Evolutionary conservation across 805 yeast genomes (phyloP).

Genomic region (Torulaspora delbrueckii): DNA sequence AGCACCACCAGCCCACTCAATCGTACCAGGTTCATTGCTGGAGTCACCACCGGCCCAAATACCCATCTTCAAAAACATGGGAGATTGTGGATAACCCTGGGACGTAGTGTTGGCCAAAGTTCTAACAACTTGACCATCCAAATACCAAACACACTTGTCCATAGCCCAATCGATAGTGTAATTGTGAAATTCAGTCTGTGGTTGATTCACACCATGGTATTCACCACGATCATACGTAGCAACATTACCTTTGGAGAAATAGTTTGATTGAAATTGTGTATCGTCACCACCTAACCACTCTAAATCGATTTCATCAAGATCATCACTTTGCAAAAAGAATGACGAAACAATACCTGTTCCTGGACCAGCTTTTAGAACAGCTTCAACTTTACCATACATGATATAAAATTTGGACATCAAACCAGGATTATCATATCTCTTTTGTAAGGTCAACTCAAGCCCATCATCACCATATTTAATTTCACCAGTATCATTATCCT

Average conservation of each 20-base stretch:
- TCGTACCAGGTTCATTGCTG: slow-evolving; percentile 58
- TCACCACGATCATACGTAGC: slow-evolving; percentile 76
- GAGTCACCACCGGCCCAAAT: slow-evolving; percentile 84
- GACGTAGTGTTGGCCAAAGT: slow-evolving; percentile 49
- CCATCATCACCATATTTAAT: slow-evolving; percentile 54
- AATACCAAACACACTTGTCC: slow-evolving; percentile 58
- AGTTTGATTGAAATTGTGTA: slow-evolving; percentile 71
- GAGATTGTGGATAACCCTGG: slow-evolving; percentile 86
- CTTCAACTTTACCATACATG: slow-evolving; percentile 85
- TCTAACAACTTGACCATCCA: slow-evolving; percentile 69
- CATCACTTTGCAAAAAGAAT: slow-evolving; percentile 76
- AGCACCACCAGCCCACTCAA: slow-evolving; percentile 77
- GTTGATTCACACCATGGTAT: slow-evolving; percentile 52
- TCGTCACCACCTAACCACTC: slow-evolving; percentile 85
- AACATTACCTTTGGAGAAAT: slow-evolving; percentile 75
- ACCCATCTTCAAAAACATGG: slow-evolving; percentile 68
- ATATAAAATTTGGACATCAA: slow-evolving; percentile 73
- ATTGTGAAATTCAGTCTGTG: slow-evolving; percentile 60
- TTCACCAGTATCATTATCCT: slow-evolving; percentile 40
- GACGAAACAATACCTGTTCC: slow-evolving; percentile 81
- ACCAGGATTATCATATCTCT: slow-evolving; percentile 73
- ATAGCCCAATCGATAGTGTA: slow-evolving; percentile 84
- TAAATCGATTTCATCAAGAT: slow-evolving; percentile 81
- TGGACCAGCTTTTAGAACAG: slow-evolving; percentile 60
- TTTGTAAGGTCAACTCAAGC: slow-evolving; percentile 51